Evolutionary conservation across 2,329 filamentous ascomycete species (phyloP), one percentile per base, ranked within the genome.

Genomic region (Clarireedia homoeocarpa): DNA sequence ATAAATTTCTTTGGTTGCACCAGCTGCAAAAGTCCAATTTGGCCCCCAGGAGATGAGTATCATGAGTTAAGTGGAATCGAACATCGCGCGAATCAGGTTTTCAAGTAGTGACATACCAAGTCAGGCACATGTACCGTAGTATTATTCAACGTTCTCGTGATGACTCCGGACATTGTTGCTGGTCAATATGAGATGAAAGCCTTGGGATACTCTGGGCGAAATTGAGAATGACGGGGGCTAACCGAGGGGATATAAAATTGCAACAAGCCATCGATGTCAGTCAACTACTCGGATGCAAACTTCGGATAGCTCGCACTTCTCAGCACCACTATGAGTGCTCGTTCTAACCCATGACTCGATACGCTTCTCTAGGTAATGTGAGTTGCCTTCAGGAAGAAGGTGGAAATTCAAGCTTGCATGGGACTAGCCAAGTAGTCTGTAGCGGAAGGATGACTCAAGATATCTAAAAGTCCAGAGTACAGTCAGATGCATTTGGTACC

Each of bases 401-500:
- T 3, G 39, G 17, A 34, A 34, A 34, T 34, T 34, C 30, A 34
- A 34, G 30, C 30, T 34, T 34, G 30, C 30, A 34, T 34, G 4
- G 30, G 30, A 12, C 30, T 34, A 34, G 30, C 30, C 30, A 9
- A 34, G 30, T 12, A 34, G 30, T 34, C 20, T 20, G 20, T 2
- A 20, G 20, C 20, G 30, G 12, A 34, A 34, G 30, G 30, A 34
- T 34, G 30, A 34, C 30, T 34, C 30, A 12, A 9, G 30, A 34
- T 34, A 34, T 12, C 40, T 39, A 46, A 38, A 15, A 27, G 23
- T 38, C 42, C 34, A 27, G 36, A 38, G 51, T 20, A 24, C 52
- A 24, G 45, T 49, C 52, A 49, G 52, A 48, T 54, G 52, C 27
- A 46, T 24, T 12, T 17, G 45, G 52, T 54, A 54, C 44, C 52